Base-by-base conservation (phyloP, 2,329 filamentous ascomycete genomes). In the Xylaria sp. region DNA sequence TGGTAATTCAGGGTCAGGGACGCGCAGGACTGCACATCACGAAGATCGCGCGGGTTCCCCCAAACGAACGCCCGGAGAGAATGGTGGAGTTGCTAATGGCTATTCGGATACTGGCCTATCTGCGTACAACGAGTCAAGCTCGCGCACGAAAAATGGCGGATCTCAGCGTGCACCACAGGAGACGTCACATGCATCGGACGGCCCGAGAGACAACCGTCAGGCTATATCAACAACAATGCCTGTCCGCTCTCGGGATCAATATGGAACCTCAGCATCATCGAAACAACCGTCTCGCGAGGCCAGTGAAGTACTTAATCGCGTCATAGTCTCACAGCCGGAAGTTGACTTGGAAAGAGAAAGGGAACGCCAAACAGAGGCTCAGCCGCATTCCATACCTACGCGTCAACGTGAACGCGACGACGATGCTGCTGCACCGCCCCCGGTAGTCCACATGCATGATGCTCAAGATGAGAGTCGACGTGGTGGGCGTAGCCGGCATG, bases 221-320 rank as follows among this genome's bases (percentile, higher is more conserved):
- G 74, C 70, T 53, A 72, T 62, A 15, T 73, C 80, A 1, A 79
- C 80, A 6, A 76, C 79, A 6, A 78, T 86, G 67, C 83, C 86
- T 13, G 80, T 85, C 60, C 83, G 85, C 63, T 78, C 79, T 56
- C 80, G 81, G 66, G 71, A 74, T 55, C 80, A 76, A 68, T 80
- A 68, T 72, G 78, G 76, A 55, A 77, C 80, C 43, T 80, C 85
- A 55, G 84, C 86, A 66, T 86, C 86, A 45, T 82, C 87, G 43
- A 86, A 86, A 20, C 86, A 85, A 48, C 84, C 92, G 13, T 88
- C 90, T 15, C 89, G 91, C 66, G 93, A 97, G 78, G 89, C 92
- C 64, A 94, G 91, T 79, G 89, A 94, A 65, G 89, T 93, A 36
- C 86, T 97, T 70, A 93, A 92, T 77, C 88, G 91, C 69, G 88